phyloP scores from a whole-genome alignment of 1,139 yeast species.

The Yamadazyma trypodendri region DNA sequence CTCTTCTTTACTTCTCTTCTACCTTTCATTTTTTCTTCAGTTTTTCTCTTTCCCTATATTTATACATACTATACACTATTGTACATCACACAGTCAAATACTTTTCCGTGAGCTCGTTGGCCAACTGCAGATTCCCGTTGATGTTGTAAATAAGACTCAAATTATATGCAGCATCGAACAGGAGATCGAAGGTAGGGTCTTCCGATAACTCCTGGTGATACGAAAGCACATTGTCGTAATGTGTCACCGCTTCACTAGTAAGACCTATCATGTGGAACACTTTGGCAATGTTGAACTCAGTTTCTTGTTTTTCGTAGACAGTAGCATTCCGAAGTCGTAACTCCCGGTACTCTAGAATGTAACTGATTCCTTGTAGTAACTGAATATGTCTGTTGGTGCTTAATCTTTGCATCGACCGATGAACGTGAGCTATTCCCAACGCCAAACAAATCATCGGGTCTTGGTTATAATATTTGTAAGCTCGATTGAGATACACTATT shows the following conservation, averaged over 20 bases:
- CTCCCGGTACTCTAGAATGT: conserved; percentile 67
- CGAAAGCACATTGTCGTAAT: conserved; percentile 65
- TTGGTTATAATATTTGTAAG: conserved; percentile 58
- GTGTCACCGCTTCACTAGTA: conserved; percentile 65
- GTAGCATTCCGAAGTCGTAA: conserved; percentile 41
- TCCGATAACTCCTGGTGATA: conserved; percentile 24
- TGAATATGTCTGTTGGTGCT: conserved; percentile 85
- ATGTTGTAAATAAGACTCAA: conserved; percentile 69
- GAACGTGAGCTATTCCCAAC: conserved; percentile 80
- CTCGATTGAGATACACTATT: conserved; percentile 62
- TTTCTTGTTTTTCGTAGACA: conserved; percentile 66
- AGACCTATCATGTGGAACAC: conserved; percentile 83
- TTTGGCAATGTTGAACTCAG: conserved; percentile 79
- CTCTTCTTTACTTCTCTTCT: no score
- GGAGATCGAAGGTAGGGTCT: conserved; percentile 51
- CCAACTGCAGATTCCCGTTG: conserved; percentile 69
- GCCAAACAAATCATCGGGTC: conserved; percentile 80
- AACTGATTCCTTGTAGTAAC: conserved; percentile 81
- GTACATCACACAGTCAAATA: conserved; percentile 45
- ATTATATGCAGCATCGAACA: conserved; percentile 83
- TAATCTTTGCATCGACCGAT: conserved; percentile 88
- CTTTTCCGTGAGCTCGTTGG: conserved; percentile 60
- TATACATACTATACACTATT: conserved; percentile 3
- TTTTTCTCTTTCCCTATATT: neutral
- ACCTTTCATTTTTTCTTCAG: neutral